These are phyloP conservation scores for Diaporthe sp. DNA, from an alignment of 2,329 filamentous ascomycete genomes.

Conservation along the genomic window DNA sequence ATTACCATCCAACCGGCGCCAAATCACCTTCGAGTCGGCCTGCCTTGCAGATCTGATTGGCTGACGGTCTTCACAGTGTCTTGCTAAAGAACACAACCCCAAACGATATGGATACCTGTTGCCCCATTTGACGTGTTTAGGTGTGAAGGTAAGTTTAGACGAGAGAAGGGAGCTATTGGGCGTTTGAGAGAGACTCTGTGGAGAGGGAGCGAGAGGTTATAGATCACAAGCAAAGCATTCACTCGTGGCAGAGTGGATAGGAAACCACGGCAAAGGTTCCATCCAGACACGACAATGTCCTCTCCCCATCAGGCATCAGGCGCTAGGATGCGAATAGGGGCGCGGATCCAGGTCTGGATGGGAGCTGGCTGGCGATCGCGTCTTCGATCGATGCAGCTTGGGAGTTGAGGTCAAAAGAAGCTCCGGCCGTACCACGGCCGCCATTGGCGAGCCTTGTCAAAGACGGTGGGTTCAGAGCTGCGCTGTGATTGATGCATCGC, in stretches of 20 bases:
- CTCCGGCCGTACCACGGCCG: neutral
- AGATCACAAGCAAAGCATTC: neutral
- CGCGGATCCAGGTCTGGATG: neutral
- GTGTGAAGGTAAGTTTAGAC: conserved; percentile 4
- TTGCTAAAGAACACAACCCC: neutral
- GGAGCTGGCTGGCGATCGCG: neutral
- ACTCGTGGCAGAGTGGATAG: neutral
- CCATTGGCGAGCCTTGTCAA: conserved; percentile 38
- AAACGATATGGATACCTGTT: neutral
- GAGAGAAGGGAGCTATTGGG: neutral
- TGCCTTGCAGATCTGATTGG: conserved; percentile 20
- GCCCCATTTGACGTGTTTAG: neutral
- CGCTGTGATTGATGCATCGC: conserved; percentile 26
- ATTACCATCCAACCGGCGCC: conserved; percentile 14
- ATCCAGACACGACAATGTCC: conserved; percentile 3
- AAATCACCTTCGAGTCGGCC: conserved; percentile 6
- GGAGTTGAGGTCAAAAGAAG: neutral
- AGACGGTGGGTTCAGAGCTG: conserved; percentile 29
- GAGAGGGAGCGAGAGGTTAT: neutral
- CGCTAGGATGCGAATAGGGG: neutral
- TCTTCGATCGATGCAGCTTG: neutral
- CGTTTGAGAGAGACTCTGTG: neutral
- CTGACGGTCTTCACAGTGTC: neutral
- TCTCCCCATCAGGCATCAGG: neutral
- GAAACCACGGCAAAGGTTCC: neutral